Conservation (phyloP, 169 alveolate genomes). For the Cryptosporidium canis region DNA sequence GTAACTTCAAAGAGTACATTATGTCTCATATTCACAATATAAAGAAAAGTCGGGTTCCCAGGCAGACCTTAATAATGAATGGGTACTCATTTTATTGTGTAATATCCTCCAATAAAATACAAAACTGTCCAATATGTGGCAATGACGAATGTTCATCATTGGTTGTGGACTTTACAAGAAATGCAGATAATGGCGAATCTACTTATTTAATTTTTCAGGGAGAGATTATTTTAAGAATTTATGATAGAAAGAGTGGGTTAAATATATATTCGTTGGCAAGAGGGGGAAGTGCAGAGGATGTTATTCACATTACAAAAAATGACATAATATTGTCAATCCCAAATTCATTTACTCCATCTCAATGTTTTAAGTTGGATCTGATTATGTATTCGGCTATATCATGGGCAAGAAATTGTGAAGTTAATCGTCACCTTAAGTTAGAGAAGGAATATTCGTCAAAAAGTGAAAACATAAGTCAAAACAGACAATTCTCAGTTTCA, state of each 20-base stretch:
- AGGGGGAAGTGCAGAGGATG: slow-evolving; percentile 28
- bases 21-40: slow-evolving; percentile 52
- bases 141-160: slow-evolving; percentile 39
- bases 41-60: slow-evolving; percentile 3
- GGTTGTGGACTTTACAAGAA: slow-evolving; percentile 65
- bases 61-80: slow-evolving; percentile 51
- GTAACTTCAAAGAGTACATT: slow-evolving; percentile 53
- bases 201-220: slow-evolving; percentile 72
- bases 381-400: slow-evolving; percentile 47
- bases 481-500: slow-evolving; percentile 5
- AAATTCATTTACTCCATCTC: neutral
- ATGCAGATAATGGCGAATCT: slow-evolving; percentile 66
- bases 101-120: slow-evolving; percentile 14
- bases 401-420: slow-evolving; percentile 25
- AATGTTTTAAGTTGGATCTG: slow-evolving; percentile 25
- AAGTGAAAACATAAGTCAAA: neutral
- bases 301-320: slow-evolving; percentile 15
- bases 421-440: neutral
- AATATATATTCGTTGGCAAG: slow-evolving; percentile 27
- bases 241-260: slow-evolving; percentile 18
- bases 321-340: slow-evolving; percentile 47
- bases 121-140: slow-evolving; percentile 35
- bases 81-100: slow-evolving; percentile 58
- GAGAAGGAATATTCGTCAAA: neutral
- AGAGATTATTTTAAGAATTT: slow-evolving; percentile 45